Percentiles rank a stretch among this genome's conserved stretches.
Evolutionary conservation across 192 early-diverging fungal genomes (phyloP).

Genomic region (Pecoramyces ruminantium): DNA sequence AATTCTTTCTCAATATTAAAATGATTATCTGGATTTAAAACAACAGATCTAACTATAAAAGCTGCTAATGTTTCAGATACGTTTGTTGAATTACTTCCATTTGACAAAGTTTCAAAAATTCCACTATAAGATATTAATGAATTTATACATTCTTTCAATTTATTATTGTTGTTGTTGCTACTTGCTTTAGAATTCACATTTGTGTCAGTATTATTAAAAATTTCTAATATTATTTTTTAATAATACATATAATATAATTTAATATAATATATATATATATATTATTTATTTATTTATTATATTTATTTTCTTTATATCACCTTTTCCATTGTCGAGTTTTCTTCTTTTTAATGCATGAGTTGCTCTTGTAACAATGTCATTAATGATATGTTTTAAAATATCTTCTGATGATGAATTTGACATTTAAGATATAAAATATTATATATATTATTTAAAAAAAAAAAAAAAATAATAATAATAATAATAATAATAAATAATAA

Average conservation of each 20-base stretch:
- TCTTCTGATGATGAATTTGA: constrained; percentile 4
- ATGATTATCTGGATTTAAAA: constrained; percentile 28
- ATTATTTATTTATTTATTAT: background rate
- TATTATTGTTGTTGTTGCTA: background rate
- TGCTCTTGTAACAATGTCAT: constrained; percentile 24
- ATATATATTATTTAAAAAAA: no score
- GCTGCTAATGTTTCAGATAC: constrained; percentile 42
- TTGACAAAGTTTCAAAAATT: background rate
- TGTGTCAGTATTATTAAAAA: no score
- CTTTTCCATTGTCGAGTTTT: background rate
- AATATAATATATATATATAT: no score
- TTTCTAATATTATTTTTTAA: no score
- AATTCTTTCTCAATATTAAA: constrained; percentile 32
- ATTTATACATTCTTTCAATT: background rate
- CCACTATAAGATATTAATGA: background rate
- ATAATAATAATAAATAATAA: no score
- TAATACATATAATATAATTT: no score
- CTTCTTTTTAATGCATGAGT: constrained; percentile 16
- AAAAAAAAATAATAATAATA: no score
- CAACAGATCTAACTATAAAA: constrained; percentile 35
- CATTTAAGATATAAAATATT: background rate
- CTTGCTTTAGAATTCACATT: no score
- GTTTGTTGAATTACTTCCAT: constrained; percentile 1
- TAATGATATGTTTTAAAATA: constrained; percentile 31
- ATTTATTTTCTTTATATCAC: background rate